Percentiles rank a stretch among this genome's conserved stretches.
Evolutionary conservation across 345 rosid species (phyloP).

Genomic region (Linum usitatissimum): DNA sequence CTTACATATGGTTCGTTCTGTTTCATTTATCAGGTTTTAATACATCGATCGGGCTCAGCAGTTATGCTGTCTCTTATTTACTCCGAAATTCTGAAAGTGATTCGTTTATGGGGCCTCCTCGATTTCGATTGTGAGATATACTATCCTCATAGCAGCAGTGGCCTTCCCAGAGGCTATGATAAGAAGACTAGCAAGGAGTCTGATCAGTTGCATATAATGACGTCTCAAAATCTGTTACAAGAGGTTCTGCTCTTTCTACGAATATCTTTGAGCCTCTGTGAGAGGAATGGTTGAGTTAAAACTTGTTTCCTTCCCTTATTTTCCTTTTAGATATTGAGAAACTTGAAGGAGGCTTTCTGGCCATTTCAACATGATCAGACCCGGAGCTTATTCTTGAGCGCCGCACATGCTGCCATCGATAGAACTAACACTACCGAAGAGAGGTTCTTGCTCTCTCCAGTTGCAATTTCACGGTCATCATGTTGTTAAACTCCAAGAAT

Average conservation of each 20-base stretch:
- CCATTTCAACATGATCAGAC: conserved; percentile 44
- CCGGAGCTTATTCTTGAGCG: conserved; percentile 47
- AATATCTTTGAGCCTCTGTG: too few relatives aligned
- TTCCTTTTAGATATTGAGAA: conserved; percentile 32
- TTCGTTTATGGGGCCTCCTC: conserved; percentile 43
- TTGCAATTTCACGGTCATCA: not conserved
- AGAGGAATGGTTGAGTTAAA: too few relatives aligned
- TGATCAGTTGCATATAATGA: conserved; percentile 45
- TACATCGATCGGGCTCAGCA: conserved; percentile 52
- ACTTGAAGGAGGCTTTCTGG: conserved; percentile 57
- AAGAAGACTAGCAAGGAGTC: conserved; percentile 51
- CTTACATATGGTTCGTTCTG: not conserved
- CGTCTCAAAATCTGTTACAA: conserved; percentile 33
- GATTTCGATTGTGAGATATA: conserved; percentile 54
- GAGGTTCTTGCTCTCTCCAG: conserved; percentile 24
- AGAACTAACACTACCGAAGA: conserved; percentile 23
- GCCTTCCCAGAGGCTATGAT: conserved; percentile 51
- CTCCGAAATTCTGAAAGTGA: conserved; percentile 53
- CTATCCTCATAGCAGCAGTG: conserved; percentile 39
- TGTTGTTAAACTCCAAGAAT: not conserved
- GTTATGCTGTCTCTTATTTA: conserved; percentile 44
- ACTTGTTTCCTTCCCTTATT: not conserved
- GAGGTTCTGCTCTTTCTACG: conserved; percentile 16
- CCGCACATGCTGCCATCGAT: conserved; percentile 46
- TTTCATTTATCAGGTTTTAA: conserved; percentile 42